Base-by-base conservation (phyloP, 2,329 filamentous ascomycete species). In the Bipolaris cookei region DNA sequence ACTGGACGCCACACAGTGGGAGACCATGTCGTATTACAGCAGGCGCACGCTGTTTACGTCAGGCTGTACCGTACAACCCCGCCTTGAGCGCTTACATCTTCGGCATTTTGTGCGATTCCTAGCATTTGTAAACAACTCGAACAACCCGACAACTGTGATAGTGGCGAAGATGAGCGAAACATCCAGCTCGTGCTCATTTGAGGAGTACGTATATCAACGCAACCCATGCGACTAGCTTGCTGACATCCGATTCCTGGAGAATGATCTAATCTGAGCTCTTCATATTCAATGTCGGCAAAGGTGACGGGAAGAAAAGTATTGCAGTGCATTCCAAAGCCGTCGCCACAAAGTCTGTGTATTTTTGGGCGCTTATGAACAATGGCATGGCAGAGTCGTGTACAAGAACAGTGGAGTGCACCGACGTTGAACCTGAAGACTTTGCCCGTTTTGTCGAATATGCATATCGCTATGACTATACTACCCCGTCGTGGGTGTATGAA, bases 401-500 rank as follows among this genome's bases (percentile, higher is more conserved):
- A 3, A 34, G 54, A 7, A 59, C 38, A 13, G 68, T 67, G 0
- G 49, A 61, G 25, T n/a, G 70, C 1, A 2, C 44, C 0, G 64
- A 73, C 20, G 32, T 72, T 6, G 52, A 68, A 1, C 37, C 56
- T 0, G 61, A 61, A 1, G 71, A 72, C 32, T 73, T 74, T 54
- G 54, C 57, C 1, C 59, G 70, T n/a, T 73, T 65, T 39, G 39
- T 65, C 2, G 67, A 74, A 34, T 73, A 68, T 16, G 66, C 65
- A 1, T 72, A 72, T 28, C 59, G 63, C 2, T 39, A 52, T 4
- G 63, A 73, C 20, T 73, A 71, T 18, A 64, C 65, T 0, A 46
- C 51, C 3, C 67, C 68, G 6, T 1, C n/a, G 3, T 62, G 60
- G 49, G 20, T 11, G 2, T 6, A 37, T n/a, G 51, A 55, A 21